A percentile compares a stretch with the other conserved stretches of the same genome.
Evolutionary conservation across 768 basidiomycete genomes (phyloP).

Genomic region (Psilocybe sp.): DNA sequence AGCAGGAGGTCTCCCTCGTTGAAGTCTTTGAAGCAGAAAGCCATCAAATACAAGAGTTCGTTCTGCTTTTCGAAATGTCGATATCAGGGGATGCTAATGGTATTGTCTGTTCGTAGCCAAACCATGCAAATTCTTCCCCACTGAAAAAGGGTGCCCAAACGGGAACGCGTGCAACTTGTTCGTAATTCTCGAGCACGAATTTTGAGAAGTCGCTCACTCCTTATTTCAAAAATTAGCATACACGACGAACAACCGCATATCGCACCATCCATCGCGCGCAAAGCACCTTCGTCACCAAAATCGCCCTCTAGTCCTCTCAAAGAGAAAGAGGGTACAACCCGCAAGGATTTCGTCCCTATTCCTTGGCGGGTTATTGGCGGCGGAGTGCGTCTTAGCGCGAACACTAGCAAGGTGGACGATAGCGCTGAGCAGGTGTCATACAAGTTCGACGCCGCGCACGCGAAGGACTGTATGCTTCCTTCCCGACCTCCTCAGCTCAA

Average conservation of each 20-base stretch:
- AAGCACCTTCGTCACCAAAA: slow-evolving; percentile 5
- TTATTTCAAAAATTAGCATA: slow-evolving; percentile 30
- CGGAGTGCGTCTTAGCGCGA: slow-evolving; percentile 62
- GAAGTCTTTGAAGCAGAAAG: slow-evolving; percentile 29
- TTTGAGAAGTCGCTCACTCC: not conserved
- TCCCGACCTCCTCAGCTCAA: slow-evolving; percentile 4
- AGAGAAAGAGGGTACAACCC: slow-evolving; percentile 20
- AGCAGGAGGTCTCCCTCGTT: slow-evolving; percentile 19
- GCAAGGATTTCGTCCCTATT: slow-evolving; percentile 58
- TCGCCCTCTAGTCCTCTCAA: slow-evolving; percentile 1
- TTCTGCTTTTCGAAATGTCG: not conserved
- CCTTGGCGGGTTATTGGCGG: slow-evolving; percentile 79
- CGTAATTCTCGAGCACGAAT: slow-evolving; percentile 19
- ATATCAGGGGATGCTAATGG: not conserved
- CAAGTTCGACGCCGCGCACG: slow-evolving; percentile 1
- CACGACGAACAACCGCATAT: slow-evolving; percentile 32
- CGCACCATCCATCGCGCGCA: slow-evolving; percentile 9
- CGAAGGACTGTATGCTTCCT: not conserved
- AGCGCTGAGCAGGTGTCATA: slow-evolving; percentile 5
- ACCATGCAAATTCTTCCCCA: slow-evolving; percentile 53
- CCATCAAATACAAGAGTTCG: slow-evolving; percentile 42
- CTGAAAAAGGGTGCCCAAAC: slow-evolving; percentile 46
- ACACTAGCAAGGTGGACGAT: slow-evolving; percentile 11
- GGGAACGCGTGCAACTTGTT: slow-evolving; percentile 61
- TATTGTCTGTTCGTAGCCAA: slow-evolving; percentile 39